Base-by-base conservation (phyloP, 192 early-diverging fungal species). In the Spizellomyces punctatus region DNA sequence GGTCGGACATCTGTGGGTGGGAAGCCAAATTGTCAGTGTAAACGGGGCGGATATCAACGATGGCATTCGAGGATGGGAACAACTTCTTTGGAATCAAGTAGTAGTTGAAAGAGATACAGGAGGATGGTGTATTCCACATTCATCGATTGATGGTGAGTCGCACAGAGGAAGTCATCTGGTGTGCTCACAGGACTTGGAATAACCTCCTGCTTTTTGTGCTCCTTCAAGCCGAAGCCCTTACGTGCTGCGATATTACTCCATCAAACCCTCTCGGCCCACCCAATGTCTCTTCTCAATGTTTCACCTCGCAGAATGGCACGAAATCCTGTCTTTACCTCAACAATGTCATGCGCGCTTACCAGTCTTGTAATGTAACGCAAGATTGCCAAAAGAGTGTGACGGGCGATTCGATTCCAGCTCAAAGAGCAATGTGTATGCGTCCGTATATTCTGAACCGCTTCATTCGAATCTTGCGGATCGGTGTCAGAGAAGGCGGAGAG, bases 211-310 rank as follows among this genome's bases (percentile, higher is more conserved):
- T 2, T 4, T 19, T 54, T 19, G 12, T 54, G 12, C 17, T 54
- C 17, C 17, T 49, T 63, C 45, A 27, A 58, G 17, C 19, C n/a
- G 47, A 41, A 49, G 46, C 27, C 6, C 42, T 22, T 0, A 77
- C 77, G 16, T 91, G 91, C 65, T 92, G 91, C 67, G 64, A 87
- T 10, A 85, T 91, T 43, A 73, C 78, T 49, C 56, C 55, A 5
- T 74, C 79, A 6, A 71, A 67, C 36, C 89, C 87, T 8, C 87
- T 91, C 49, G 89, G 91, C 21, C 78, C 82, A 50, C 77, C 82
- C 10, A 22, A 63, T 8, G 79, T 82, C 63, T 8, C 59, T 0
- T 64, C 68, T 0, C 72, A 83, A 48, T 91, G 89, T 59, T 89
- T 91, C 76, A 43, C 44, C 74, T 57, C 52, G 71, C 58, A 43